Percentiles rank a stretch among this genome's conserved stretches.
Conservation (phyloP, 345 rosid species). For the Sisymbrium altissimum region DNA sequence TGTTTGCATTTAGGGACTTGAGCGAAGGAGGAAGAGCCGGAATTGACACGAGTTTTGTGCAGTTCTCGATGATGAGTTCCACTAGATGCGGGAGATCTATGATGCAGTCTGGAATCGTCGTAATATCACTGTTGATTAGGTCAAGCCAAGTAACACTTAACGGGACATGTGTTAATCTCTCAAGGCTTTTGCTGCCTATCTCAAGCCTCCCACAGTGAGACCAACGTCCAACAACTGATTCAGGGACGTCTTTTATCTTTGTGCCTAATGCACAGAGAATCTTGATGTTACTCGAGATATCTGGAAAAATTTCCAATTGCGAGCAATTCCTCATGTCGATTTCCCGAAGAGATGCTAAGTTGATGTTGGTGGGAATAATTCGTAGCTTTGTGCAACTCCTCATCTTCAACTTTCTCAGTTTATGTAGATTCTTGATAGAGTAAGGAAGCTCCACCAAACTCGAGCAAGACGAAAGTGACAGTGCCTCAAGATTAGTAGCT, state of each 20-base stretch:
- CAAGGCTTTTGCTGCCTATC: conserved; percentile 1
- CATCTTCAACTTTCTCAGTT: background rate
- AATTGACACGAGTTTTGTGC: background rate
- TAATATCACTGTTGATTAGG: background rate
- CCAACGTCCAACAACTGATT: background rate
- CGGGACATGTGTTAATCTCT: background rate
- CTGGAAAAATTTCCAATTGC: conserved; percentile 2
- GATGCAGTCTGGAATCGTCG: background rate
- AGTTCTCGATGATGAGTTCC: background rate
- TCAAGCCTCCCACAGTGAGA: background rate
- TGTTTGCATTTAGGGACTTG: background rate
- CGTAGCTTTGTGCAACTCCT: background rate
- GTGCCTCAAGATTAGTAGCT: conserved; percentile 11
- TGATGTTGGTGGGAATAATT: conserved; percentile 3
- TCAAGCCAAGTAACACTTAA: background rate
- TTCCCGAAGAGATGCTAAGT: background rate
- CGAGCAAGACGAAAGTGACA: background rate
- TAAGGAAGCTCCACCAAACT: conserved; percentile 24
- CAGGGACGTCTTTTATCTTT: background rate
- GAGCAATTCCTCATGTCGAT: background rate
- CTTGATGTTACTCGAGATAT: background rate
- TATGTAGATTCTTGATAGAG: conserved; percentile 1
- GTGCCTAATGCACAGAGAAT: background rate
- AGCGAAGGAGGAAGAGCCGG: background rate
- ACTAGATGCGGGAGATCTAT: background rate